Evolutionary conservation across 2,329 filamentous ascomycete genomes (phyloP).

Genomic region (Neonectria faginata): DNA sequence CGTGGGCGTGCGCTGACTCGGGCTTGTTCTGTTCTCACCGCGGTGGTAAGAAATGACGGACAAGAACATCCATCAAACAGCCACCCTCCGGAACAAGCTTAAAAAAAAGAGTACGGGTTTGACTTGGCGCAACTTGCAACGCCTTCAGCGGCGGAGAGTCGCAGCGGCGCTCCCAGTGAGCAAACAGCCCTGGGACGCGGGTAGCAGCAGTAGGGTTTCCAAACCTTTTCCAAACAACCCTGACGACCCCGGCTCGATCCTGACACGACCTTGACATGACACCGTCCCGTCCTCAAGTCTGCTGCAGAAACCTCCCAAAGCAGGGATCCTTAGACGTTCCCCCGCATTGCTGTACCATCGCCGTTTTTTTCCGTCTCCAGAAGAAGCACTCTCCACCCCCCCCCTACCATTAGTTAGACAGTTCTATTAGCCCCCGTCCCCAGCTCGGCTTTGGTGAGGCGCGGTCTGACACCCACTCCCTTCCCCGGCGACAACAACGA

Average conservation of each 20-base stretch:
- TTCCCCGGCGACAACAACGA: not conserved
- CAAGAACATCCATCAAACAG: not conserved
- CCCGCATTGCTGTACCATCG: not conserved
- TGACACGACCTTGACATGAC: constrained; percentile 3
- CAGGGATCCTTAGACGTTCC: not conserved
- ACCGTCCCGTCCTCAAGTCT: not conserved
- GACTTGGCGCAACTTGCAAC: not conserved
- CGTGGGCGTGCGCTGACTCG: not conserved
- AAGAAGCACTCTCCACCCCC: too few relatives aligned
- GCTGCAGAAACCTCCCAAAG: not conserved
- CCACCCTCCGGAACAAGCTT: not conserved
- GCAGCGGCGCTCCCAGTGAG: not conserved
- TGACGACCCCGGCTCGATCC: not conserved
- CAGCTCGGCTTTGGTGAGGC: not conserved
- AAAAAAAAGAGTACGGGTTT: not conserved
- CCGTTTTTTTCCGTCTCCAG: too few relatives aligned
- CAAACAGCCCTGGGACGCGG: not conserved
- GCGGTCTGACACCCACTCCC: not conserved
- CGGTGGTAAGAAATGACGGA: not conserved
- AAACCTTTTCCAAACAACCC: not conserved
- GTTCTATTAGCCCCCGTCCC: too few relatives aligned
- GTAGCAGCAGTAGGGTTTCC: too few relatives aligned
- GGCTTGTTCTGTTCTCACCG: not conserved
- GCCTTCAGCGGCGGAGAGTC: not conserved
- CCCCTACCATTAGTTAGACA: too few relatives aligned